Percentiles rank a stretch among this genome's conserved stretches.
Evolutionary conservation across 2,329 filamentous ascomycete genomes (phyloP).

Genomic region (Rhinocladiella similis): DNA sequence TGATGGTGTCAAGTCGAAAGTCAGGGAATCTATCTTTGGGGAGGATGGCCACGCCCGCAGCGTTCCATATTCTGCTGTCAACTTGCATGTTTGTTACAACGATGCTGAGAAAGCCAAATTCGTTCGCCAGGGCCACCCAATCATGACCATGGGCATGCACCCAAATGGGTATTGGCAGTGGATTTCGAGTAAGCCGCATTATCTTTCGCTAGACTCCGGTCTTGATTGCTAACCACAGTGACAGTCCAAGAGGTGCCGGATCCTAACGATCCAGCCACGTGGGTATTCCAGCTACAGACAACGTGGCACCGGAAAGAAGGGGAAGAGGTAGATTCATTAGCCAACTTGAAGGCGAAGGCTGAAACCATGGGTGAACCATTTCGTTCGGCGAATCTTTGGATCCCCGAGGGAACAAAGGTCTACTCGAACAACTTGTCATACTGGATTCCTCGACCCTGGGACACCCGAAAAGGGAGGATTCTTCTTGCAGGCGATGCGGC

Average conservation of each 20-base stretch:
- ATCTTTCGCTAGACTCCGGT: not conserved
- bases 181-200: constrained; percentile 16
- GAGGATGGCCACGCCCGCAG: constrained; percentile 23
- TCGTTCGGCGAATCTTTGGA: constrained; percentile 30
- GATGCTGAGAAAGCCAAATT: constrained; percentile 30
- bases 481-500: constrained; percentile 36
- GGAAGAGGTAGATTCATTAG: constrained; percentile 24
- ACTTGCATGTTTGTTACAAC: constrained; percentile 29
- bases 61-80: constrained; percentile 28
- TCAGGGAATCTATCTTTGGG: constrained; percentile 20
- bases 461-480: constrained; percentile 33
- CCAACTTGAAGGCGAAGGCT: constrained; percentile 28
- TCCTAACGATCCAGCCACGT: constrained; percentile 31
- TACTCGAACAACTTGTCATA: constrained; percentile 29
- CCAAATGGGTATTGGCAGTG: constrained; percentile 23
- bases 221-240: constrained; percentile 2
- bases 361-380: constrained; percentile 28
- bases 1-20: constrained; percentile 32
- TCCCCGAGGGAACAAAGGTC: constrained; percentile 29
- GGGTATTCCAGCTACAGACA: constrained; percentile 34
- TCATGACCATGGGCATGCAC: constrained; percentile 25
- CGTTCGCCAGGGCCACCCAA: constrained; percentile 26
- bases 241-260: constrained; percentile 31
- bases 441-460: constrained; percentile 32
- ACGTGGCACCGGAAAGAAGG: constrained; percentile 26